Conservation (phyloP, 371 early-diverging fungal species). For the Lichtheimia ramosa region DNA sequence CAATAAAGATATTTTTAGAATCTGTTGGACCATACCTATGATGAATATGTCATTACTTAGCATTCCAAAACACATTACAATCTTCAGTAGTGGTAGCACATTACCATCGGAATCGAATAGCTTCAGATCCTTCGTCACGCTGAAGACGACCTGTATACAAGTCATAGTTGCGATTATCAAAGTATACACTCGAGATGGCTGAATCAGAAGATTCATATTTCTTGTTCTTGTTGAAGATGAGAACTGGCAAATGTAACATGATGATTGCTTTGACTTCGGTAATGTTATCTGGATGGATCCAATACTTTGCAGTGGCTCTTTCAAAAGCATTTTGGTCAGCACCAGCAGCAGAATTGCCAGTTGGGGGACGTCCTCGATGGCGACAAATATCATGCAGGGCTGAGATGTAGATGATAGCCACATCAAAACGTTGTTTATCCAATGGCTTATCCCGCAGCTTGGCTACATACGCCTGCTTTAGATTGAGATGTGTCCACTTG, state of each 20-base stretch:
- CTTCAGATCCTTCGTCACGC: slow-evolving; percentile 86
- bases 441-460: slow-evolving; percentile 79
- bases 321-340: slow-evolving; percentile 81
- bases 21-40: slow-evolving; percentile 53
- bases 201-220: slow-evolving; percentile 27
- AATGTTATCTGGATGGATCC: slow-evolving; percentile 94
- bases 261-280: slow-evolving; percentile 87
- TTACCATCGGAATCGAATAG: slow-evolving; percentile 90
- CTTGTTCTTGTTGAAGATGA: slow-evolving; percentile 52
- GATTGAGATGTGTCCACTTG: slow-evolving; percentile 47
- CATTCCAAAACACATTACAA: slow-evolving; percentile 2
- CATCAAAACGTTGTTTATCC: slow-evolving; percentile 86
- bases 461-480: slow-evolving; percentile 65
- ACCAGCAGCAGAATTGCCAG: slow-evolving; percentile 58
- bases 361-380: slow-evolving; percentile 59
- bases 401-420: slow-evolving; percentile 82
- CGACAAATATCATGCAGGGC: slow-evolving; percentile 86
- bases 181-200: slow-evolving; percentile 88
- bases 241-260: slow-evolving; percentile 86
- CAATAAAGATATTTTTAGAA: slow-evolving; percentile 76
- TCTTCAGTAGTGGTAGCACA: slow-evolving; percentile 1
- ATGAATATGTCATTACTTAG: slow-evolving; percentile 3
- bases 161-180: slow-evolving; percentile 84
- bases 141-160: slow-evolving; percentile 85
- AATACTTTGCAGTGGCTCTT: slow-evolving; percentile 91